phyloP scores from a whole-genome alignment of 306 rosid species.

The Argentina anserina region DNA sequence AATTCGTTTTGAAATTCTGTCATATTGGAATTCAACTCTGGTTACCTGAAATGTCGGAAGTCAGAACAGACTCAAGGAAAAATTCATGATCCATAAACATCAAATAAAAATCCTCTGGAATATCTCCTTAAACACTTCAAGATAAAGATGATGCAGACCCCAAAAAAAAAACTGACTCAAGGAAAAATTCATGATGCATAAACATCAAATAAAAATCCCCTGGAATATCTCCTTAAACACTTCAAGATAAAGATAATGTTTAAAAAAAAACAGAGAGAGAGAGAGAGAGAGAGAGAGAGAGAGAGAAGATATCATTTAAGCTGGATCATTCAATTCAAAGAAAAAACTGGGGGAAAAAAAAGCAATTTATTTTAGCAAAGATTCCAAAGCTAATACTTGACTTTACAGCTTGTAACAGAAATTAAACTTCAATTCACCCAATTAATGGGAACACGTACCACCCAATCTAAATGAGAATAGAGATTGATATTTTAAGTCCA shows the following conservation, averaged over 20 bases:
- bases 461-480: background rate
- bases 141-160: background rate
- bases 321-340: background rate
- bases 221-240: background rate
- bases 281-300: background rate
- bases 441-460: background rate
- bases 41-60: conserved; percentile 17
- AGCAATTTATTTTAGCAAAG: background rate
- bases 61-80: background rate
- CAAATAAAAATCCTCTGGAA: background rate
- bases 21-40: conserved; percentile 20
- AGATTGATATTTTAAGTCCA: background rate
- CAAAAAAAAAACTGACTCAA: background rate
- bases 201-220: background rate
- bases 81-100: background rate
- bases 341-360: background rate
- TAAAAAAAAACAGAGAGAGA: background rate
- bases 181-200: background rate
- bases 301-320: background rate
- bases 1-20: conserved; percentile 28
- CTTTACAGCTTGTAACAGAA: background rate
- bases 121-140: background rate
- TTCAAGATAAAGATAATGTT: background rate
- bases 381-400: background rate
- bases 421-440: background rate